Evolutionary conservation across 1,284 basidiomycete genomes (phyloP).

Genomic region (Ceratobasidium papillatum): DNA sequence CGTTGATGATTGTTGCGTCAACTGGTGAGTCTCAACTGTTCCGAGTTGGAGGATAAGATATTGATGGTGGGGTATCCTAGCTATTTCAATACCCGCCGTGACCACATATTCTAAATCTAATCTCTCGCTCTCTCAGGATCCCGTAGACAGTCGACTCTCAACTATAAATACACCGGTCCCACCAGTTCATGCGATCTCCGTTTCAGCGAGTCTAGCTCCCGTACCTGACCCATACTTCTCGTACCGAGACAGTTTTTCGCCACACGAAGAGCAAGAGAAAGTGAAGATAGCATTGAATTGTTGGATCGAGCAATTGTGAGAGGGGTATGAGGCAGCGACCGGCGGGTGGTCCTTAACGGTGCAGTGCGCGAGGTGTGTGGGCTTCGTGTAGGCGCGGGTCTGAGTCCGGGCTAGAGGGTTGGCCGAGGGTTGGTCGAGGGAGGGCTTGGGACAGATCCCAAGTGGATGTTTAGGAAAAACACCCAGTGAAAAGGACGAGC

Average conservation of each 20-base stretch:
- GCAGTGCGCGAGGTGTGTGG: slow-evolving; percentile 15
- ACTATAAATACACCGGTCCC: slow-evolving; percentile 16
- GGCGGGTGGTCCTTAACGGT: background rate
- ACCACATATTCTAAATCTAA: slow-evolving; percentile 18
- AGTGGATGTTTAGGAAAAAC: background rate
- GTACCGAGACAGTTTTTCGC: slow-evolving; percentile 30
- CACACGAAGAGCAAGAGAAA: slow-evolving; percentile 8
- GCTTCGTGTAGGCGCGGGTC: slow-evolving; percentile 9
- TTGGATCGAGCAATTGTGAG: background rate
- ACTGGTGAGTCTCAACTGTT: background rate
- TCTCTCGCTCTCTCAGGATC: background rate
- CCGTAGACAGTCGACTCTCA: background rate
- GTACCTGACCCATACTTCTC: slow-evolving; percentile 25
- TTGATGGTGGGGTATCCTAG: background rate
- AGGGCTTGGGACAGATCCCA: background rate
- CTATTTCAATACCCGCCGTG: slow-evolving; percentile 24
- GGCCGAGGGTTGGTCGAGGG: background rate
- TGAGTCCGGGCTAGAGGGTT: slow-evolving; percentile 4
- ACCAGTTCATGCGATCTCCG: slow-evolving; percentile 22
- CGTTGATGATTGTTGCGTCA: slow-evolving; percentile 11
- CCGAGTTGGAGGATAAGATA: background rate
- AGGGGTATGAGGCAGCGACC: background rate
- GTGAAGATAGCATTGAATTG: background rate
- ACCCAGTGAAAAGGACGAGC: background rate
- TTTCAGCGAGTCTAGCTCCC: slow-evolving; percentile 20